Percentiles rank a stretch among this genome's conserved stretches.
phyloP scores from a whole-genome alignment of 2,329 filamentous ascomycete genomes.

The Stagonosporopsis vannaccii region DNA sequence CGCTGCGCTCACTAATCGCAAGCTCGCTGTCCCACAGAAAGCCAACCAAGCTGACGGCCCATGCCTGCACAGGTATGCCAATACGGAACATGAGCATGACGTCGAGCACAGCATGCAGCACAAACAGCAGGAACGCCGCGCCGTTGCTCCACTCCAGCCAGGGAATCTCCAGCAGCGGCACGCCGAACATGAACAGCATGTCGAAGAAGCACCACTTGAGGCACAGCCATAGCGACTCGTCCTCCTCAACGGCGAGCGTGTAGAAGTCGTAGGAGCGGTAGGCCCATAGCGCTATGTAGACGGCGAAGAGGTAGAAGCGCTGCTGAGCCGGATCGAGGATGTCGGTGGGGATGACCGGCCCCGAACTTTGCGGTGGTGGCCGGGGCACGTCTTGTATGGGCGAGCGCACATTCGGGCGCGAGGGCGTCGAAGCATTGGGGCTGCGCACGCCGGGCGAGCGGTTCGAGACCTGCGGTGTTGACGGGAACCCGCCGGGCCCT shows the following conservation, averaged over 20 bases:
- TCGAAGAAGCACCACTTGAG: slow-evolving; percentile 94
- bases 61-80: slow-evolving; percentile 76
- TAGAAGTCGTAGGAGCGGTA: slow-evolving; percentile 91
- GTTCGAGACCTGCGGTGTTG: slow-evolving; percentile 68
- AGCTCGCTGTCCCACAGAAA: slow-evolving; percentile 91
- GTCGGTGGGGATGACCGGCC: slow-evolving; percentile 79
- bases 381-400: slow-evolving; percentile 45
- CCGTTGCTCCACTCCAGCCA: slow-evolving; percentile 92
- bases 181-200: slow-evolving; percentile 82
- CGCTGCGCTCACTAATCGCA: slow-evolving; percentile 89
- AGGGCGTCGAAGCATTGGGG: slow-evolving; percentile 31
- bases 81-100: slow-evolving; percentile 93
- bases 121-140: slow-evolving; percentile 74
- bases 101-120: slow-evolving; percentile 75
- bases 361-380: slow-evolving; percentile 32
- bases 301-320: slow-evolving; percentile 81
- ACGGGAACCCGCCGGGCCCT: slow-evolving; percentile 77
- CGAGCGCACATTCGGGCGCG: slow-evolving; percentile 45
- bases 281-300: slow-evolving; percentile 77
- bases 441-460: slow-evolving; percentile 37
- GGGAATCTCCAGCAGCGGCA: slow-evolving; percentile 89
- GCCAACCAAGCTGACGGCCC: slow-evolving; percentile 76
- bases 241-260: slow-evolving; percentile 77
- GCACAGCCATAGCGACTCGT: slow-evolving; percentile 88
- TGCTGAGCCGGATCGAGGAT: slow-evolving; percentile 91